Base-by-base conservation (phyloP, 345 rosid genomes). In the Arabidopsis thaliana region DNA sequence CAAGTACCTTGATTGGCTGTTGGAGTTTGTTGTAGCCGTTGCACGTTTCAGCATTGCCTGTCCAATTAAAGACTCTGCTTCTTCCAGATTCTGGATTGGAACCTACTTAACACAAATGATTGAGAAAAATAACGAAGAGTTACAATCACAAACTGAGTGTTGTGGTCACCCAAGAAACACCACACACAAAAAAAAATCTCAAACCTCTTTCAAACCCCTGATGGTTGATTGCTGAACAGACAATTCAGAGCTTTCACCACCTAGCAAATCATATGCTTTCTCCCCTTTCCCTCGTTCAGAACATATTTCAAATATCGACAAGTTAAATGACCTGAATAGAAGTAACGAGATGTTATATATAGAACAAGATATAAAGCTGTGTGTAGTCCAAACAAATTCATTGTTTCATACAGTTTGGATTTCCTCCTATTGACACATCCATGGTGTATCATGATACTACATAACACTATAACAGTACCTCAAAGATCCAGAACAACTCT, bases 221-320 rank as follows among this genome's bases (percentile, higher is more conserved):
- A 89, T 73, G 7, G 82, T 73, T 60, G 93, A 85, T 71, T 89
- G 96, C 38, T 86, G 95, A 84, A 87, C 73, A 52, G 78, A 81
- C 73, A 91, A 81, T 20, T 88, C 97, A 49, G 78, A 82, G 52
- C 58, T 65, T 70, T 87, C 90, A 73, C 81, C 86, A 7, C 82
- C 80, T 6, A 81, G 79, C 74, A 93, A 87, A 80, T 89, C 97
- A 58, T 75, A 79, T 48, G 89, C 72, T 59, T 78, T 88, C 88
- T 94, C 98, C 0, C 80, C 86, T 81, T 84, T 89, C 45, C 98
- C 93, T 67, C 92, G 67, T 65, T 94, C 98, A 1, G 92, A 83
- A 58, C 59, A 83, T 82, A 94, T 91, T 82, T 93, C 96, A 83
- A 93, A 91, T 70, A 91, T 81, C 7, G 98, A 89, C 38, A 91